A percentile compares a stretch with the other conserved stretches of the same genome.
Conservation (phyloP, 352 stramenopile species). For the Globisporangium apiculatum region DNA sequence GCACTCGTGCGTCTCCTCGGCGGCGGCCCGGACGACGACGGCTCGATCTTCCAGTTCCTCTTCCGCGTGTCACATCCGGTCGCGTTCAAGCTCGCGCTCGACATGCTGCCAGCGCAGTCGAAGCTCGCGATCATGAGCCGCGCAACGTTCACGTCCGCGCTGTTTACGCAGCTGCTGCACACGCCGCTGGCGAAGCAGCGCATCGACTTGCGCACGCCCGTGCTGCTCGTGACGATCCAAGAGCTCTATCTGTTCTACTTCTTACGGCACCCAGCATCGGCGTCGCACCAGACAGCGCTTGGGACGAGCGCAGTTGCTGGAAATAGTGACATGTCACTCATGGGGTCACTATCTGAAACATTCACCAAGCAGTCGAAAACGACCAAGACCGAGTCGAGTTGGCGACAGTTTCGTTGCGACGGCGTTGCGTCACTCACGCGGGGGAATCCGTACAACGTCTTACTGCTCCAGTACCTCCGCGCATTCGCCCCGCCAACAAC, state of each 20-base stretch:
- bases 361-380: constrained; percentile 33
- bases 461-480: constrained; percentile 75
- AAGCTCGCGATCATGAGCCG: constrained; percentile 70
- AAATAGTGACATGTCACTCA: constrained; percentile 24
- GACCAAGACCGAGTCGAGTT: constrained; percentile 48
- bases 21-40: constrained; percentile 51
- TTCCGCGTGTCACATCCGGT: constrained; percentile 70
- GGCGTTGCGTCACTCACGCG: constrained; percentile 54
- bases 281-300: constrained; percentile 51
- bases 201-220: constrained; percentile 62
- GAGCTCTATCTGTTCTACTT: constrained; percentile 86
- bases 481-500: constrained; percentile 69
- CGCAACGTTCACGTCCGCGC: constrained; percentile 48
- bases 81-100: constrained; percentile 75
- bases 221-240: constrained; percentile 80
- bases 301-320: neutral
- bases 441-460: constrained; percentile 80
- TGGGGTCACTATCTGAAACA: constrained; percentile 39
- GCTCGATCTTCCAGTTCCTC: constrained; percentile 76
- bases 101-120: constrained; percentile 75
- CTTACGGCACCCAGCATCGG: constrained; percentile 64
- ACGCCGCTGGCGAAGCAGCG: constrained; percentile 75
- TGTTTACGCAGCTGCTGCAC: constrained; percentile 81
- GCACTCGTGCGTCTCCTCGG: constrained; percentile 54
- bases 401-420: constrained; percentile 64